Conservation (phyloP, 148 eudicot genomes). For the Diospyros kaki region DNA sequence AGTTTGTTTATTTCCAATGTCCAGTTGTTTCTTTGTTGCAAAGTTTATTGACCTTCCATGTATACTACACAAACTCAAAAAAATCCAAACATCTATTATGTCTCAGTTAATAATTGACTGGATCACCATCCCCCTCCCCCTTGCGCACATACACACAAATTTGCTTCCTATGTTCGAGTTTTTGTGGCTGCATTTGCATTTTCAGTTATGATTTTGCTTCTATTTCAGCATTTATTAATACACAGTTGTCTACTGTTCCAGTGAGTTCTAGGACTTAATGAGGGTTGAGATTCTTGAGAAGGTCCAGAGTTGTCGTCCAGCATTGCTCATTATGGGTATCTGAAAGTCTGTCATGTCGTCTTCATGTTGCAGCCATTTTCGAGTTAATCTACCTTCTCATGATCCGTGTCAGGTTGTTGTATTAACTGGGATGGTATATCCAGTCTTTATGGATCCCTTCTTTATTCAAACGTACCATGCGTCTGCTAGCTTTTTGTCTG, state of each 20-base stretch:
- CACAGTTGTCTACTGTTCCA: conserved; percentile 88
- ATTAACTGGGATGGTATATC: conserved; percentile 22
- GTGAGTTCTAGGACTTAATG: conserved; percentile 90
- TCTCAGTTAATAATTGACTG: neutral
- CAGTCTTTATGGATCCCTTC: too few relatives aligned
- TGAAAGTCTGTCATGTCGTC: conserved; percentile 92
- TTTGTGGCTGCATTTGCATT: neutral
- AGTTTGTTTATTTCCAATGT: conserved; percentile 17
- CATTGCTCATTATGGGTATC: conserved; percentile 77
- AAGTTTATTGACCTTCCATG: too few relatives aligned
- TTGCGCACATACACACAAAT: too few relatives aligned
- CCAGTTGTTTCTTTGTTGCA: conserved; percentile 1
- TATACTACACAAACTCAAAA: too few relatives aligned
- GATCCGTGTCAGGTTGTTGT: conserved; percentile 39
- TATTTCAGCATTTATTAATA: conserved; percentile 44
- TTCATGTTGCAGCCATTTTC: conserved; percentile 64
- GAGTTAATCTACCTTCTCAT: conserved; percentile 35
- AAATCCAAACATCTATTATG: neutral
- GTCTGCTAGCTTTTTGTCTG: too few relatives aligned
- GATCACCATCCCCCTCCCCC: too few relatives aligned
- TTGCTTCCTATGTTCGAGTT: too few relatives aligned
- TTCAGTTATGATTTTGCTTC: neutral
- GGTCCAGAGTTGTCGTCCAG: conserved; percentile 96
- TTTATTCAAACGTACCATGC: too few relatives aligned
- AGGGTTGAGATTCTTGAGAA: conserved; percentile 34